phyloP scores from a whole-genome alignment of 2,329 filamentous ascomycete genomes.

The Dothistroma pini region DNA sequence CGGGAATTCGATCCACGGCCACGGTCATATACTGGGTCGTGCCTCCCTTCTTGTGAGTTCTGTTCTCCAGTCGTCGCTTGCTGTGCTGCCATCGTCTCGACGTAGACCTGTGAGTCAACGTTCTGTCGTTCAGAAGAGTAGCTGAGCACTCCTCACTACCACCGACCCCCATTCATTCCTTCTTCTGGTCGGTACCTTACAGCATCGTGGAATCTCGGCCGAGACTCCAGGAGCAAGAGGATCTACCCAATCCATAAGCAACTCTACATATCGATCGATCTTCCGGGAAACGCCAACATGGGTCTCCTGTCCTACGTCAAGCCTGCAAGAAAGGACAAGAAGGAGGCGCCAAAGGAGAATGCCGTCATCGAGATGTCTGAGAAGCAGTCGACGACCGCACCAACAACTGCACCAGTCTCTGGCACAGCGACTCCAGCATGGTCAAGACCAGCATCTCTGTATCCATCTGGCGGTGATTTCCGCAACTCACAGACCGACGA shows the following conservation, averaged over 20 bases:
- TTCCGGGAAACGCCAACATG: constrained; percentile 11
- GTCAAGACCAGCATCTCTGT: constrained; percentile 37
- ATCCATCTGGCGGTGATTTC: constrained; percentile 34
- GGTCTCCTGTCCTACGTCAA: constrained; percentile 27
- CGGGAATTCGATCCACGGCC: background rate
- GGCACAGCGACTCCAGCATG: constrained; percentile 28
- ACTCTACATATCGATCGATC: background rate
- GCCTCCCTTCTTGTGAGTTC: background rate
- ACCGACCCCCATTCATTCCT: constrained; percentile 6
- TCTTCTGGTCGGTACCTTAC: background rate
- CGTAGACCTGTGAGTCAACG: constrained; percentile 20
- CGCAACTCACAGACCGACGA: constrained; percentile 43
- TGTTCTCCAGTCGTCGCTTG: constrained; percentile 5
- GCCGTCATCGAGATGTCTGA: constrained; percentile 18
- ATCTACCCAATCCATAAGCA: background rate
- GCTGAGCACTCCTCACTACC: background rate
- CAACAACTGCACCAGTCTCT: constrained; percentile 7
- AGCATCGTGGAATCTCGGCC: background rate
- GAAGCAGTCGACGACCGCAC: constrained; percentile 7
- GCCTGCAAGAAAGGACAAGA: constrained; percentile 18
- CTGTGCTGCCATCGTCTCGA: constrained; percentile 7
- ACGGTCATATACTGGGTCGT: constrained; percentile 11
- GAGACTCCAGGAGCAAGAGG: background rate
- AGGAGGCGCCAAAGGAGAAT: constrained; percentile 12
- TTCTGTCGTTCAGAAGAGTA: constrained; percentile 16